These are phyloP conservation scores for Stevia rebaudiana DNA, from an alignment of 140 eudicot genomes.

Conservation along the genomic window DNA sequence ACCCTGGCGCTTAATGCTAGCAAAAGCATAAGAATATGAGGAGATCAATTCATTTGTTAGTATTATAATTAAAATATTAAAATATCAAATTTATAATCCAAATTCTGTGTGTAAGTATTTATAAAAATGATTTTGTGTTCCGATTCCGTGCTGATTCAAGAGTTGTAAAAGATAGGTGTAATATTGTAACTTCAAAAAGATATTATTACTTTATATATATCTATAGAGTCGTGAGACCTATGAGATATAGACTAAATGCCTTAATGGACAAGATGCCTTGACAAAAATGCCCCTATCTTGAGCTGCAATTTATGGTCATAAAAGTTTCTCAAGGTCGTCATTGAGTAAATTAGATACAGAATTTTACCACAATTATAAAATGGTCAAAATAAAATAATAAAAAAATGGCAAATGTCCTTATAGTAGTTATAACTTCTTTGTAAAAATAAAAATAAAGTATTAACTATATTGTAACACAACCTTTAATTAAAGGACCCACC, in stretches of 20 bases:
- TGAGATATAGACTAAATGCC: no score
- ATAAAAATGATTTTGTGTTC: background rate
- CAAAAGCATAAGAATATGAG: conserved; percentile 31
- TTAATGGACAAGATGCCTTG: no score
- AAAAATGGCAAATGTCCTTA: background rate
- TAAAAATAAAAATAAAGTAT: conserved; percentile 10
- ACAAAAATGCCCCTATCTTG: background rate
- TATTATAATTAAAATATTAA: no score
- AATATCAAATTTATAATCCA: background rate
- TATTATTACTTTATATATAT: no score
- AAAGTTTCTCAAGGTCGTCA: no score
- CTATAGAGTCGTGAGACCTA: no score
- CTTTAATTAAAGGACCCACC: no score
- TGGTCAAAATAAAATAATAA: background rate
- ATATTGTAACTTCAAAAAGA: no score
- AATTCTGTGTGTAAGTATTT: no score
- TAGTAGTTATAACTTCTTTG: conserved; percentile 15
- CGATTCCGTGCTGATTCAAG: background rate
- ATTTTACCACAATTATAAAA: no score
- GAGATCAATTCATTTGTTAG: conserved; percentile 19
- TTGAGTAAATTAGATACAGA: no score
- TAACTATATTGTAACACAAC: no score
- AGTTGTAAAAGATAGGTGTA: background rate
- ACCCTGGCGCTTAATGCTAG: conserved; percentile 30
- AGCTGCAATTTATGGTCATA: background rate